phyloP scores from a whole-genome alignment of 2,329 filamentous ascomycete species.

The Penicillium capsulatum region DNA sequence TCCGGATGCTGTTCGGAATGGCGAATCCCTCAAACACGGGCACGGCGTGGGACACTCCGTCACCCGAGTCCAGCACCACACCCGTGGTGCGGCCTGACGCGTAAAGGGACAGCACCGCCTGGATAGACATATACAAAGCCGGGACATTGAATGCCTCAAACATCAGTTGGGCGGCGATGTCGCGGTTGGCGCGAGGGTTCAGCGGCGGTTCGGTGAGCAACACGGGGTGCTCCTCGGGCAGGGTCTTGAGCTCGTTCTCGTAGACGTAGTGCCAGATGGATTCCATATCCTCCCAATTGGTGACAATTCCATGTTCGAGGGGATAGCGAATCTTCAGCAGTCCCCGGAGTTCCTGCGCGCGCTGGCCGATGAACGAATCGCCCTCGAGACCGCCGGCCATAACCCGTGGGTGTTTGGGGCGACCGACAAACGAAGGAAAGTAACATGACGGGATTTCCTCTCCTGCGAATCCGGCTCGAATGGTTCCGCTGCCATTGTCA shows the following conservation, averaged over 20 bases:
- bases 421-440: slow-evolving; percentile 94
- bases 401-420: slow-evolving; percentile 90
- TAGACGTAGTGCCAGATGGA: slow-evolving; percentile 99
- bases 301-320: slow-evolving; percentile 95
- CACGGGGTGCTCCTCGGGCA: slow-evolving; percentile 98
- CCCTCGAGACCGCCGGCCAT: slow-evolving; percentile 95
- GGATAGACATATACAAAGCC: slow-evolving; percentile 92
- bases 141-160: slow-evolving; percentile 99
- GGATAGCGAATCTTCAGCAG: slow-evolving; percentile 94
- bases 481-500: slow-evolving; percentile 97
- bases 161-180: slow-evolving; percentile 92
- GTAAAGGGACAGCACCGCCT: slow-evolving; percentile 93
- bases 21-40: slow-evolving; percentile 98
- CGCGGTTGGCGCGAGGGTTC: slow-evolving; percentile 91
- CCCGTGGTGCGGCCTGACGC: slow-evolving; percentile 93
- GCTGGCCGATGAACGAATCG: slow-evolving; percentile 92
- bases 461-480: slow-evolving; percentile 92
- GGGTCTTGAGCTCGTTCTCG: slow-evolving; percentile 87
- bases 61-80: slow-evolving; percentile 89
- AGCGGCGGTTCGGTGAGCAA: slow-evolving; percentile 92
- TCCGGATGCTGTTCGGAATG: slow-evolving; percentile 88
- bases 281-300: slow-evolving; percentile 99
- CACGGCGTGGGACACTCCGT: slow-evolving; percentile 94
- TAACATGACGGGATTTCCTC: slow-evolving; percentile 94
- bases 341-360: slow-evolving; percentile 84